These are phyloP conservation scores for Alternaria infectoria DNA, from an alignment of 2,329 filamentous ascomycete genomes.

Conservation along the genomic window DNA sequence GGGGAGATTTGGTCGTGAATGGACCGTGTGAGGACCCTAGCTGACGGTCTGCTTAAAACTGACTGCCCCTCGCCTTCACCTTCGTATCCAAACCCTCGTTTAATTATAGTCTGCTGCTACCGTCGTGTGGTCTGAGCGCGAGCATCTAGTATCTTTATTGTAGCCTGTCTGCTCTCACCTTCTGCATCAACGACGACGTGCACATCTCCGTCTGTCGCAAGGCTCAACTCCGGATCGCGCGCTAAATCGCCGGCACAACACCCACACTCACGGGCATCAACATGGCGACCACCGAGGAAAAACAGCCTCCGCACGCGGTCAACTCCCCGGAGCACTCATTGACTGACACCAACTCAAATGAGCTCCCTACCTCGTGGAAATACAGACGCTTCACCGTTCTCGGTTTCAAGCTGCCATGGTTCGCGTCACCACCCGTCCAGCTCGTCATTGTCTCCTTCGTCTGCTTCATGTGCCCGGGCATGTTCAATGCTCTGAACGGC, in stretches of 20 bases:
- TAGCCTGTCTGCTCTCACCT: neutral
- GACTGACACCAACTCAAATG: slow-evolving; percentile 39
- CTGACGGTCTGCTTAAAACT: slow-evolving; percentile 36
- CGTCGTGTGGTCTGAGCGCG: slow-evolving; percentile 20
- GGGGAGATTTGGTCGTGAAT: slow-evolving; percentile 21
- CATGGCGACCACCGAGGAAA: slow-evolving; percentile 40
- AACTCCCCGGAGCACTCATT: slow-evolving; percentile 39
- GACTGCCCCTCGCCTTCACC: slow-evolving; percentile 27
- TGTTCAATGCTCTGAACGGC: slow-evolving; percentile 61
- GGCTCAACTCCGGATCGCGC: neutral
- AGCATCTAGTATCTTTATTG: slow-evolving; percentile 17
- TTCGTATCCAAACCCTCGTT: slow-evolving; percentile 15
- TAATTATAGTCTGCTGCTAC: slow-evolving; percentile 17
- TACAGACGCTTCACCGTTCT: slow-evolving; percentile 53
- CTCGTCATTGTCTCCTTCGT: slow-evolving; percentile 58
- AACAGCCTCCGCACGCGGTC: slow-evolving; percentile 29
- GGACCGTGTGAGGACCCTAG: slow-evolving; percentile 27
- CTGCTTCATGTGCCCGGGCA: slow-evolving; percentile 62
- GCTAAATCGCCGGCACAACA: neutral
- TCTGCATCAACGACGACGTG: neutral
- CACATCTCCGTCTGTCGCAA: neutral
- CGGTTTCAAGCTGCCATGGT: slow-evolving; percentile 54
- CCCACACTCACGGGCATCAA: slow-evolving; percentile 5
- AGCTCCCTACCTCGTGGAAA: slow-evolving; percentile 55
- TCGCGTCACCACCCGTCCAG: slow-evolving; percentile 57